Conservation (phyloP, 192 early-diverging fungal species). For the Pecoramyces ruminantium region DNA sequence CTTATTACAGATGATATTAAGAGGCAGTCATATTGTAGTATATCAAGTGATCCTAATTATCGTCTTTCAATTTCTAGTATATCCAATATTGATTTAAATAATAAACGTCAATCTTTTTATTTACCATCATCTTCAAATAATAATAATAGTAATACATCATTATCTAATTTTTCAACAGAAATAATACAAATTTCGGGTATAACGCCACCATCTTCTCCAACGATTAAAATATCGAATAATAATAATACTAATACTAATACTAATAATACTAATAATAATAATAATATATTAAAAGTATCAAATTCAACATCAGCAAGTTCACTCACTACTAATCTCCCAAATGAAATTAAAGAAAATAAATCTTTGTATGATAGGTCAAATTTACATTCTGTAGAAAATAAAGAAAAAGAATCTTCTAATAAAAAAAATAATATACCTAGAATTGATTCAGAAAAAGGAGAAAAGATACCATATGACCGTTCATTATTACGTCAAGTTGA, state of each 20-base stretch:
- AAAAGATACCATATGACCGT: background rate
- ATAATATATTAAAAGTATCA: background rate
- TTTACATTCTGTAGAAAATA: no score
- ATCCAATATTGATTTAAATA: background rate
- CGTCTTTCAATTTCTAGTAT: background rate
- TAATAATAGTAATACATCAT: background rate
- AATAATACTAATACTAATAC: background rate
- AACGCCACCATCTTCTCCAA: background rate
- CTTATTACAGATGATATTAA: background rate
- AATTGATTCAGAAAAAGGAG: background rate
- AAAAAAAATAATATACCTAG: no score
- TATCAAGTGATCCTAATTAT: background rate
- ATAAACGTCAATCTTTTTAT: background rate
- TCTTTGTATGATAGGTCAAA: no score
- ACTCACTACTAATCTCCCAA: no score
- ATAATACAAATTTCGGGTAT: background rate
- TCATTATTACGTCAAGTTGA: background rate
- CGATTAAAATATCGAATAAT: background rate
- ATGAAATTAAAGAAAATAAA: background rate
- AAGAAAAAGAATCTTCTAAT: no score
- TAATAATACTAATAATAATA: background rate
- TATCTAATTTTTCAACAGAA: background rate
- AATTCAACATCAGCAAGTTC: no score
- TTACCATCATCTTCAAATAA: background rate
- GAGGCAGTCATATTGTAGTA: background rate